Evolutionary conservation across 768 basidiomycete genomes (phyloP).

Genomic region (Russula olivacea): DNA sequence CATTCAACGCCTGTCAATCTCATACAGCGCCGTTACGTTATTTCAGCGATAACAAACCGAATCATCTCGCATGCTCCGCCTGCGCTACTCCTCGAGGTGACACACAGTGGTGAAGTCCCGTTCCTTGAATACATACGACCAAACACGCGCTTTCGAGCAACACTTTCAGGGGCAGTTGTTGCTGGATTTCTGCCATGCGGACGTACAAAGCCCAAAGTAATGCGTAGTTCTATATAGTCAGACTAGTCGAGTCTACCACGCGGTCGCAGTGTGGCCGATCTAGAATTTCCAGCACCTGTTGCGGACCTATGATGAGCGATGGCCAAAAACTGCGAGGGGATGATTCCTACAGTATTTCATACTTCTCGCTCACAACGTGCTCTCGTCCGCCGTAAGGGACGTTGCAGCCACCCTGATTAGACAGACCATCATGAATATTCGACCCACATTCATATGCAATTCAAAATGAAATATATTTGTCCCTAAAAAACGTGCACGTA

Average conservation of each 20-base stretch:
- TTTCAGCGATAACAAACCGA: constrained; percentile 45
- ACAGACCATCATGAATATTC: neutral
- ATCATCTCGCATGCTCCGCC: constrained; percentile 55
- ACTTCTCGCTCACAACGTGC: constrained; percentile 35
- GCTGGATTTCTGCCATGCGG: neutral
- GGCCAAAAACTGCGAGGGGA: neutral
- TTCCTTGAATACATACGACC: constrained; percentile 8
- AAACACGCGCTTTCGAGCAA: neutral
- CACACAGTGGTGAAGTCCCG: neutral
- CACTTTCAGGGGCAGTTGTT: neutral
- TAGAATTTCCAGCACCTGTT: constrained; percentile 37
- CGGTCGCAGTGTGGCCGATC: neutral
- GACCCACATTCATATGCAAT: neutral
- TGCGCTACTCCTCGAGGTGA: constrained; percentile 53
- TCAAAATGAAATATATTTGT: neutral
- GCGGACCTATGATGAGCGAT: neutral
- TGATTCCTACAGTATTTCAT: constrained; percentile 40
- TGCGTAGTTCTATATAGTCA: neutral
- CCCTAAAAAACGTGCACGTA: constrained; percentile 30
- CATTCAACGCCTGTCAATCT: neutral
- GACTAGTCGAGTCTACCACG: neutral
- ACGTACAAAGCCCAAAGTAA: neutral
- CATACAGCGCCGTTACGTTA: constrained; percentile 8
- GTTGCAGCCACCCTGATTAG: constrained; percentile 8
- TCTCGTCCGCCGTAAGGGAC: constrained; percentile 28